These are phyloP conservation scores for Lantana camara DNA, from an alignment of 257 asterid genomes.

Conservation along the genomic window DNA sequence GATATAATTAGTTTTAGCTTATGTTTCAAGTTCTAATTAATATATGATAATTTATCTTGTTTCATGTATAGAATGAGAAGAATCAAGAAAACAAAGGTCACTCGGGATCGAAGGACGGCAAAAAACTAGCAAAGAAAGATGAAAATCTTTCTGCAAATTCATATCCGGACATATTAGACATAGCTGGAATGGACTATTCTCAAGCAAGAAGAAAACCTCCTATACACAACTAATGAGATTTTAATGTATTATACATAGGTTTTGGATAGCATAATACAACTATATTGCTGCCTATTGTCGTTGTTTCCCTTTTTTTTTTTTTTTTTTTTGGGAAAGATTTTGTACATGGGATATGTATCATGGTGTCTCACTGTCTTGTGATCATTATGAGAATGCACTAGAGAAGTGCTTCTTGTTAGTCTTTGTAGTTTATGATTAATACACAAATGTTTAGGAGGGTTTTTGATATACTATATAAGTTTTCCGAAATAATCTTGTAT, in stretches of 20 bases:
- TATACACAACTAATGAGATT: constrained; percentile 54
- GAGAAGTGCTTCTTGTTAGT: no score
- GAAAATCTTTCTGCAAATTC: constrained; percentile 36
- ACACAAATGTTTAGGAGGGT: no score
- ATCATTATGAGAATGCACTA: no score
- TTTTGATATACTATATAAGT: no score
- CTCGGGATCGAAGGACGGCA: constrained; percentile 20
- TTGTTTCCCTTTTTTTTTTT: not conserved
- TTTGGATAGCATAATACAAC: no score
- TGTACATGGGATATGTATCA: not conserved
- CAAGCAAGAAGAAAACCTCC: constrained; percentile 78
- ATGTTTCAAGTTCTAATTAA: not conserved
- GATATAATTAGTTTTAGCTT: no score
- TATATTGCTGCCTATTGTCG: no score
- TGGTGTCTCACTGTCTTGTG: no score
- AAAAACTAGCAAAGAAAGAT: constrained; percentile 27
- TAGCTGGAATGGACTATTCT: constrained; percentile 86
- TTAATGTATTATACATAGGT: no score
- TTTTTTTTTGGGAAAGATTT: not conserved
- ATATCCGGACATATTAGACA: constrained; percentile 58
- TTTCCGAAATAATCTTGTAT: no score
- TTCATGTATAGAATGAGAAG: constrained; percentile 42
- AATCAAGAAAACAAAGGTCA: constrained; percentile 37
- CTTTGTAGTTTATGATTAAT: no score
- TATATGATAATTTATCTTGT: not conserved